phyloP scores from a whole-genome alignment of 1,284 basidiomycete species.

The Hymenochaete sp. region DNA sequence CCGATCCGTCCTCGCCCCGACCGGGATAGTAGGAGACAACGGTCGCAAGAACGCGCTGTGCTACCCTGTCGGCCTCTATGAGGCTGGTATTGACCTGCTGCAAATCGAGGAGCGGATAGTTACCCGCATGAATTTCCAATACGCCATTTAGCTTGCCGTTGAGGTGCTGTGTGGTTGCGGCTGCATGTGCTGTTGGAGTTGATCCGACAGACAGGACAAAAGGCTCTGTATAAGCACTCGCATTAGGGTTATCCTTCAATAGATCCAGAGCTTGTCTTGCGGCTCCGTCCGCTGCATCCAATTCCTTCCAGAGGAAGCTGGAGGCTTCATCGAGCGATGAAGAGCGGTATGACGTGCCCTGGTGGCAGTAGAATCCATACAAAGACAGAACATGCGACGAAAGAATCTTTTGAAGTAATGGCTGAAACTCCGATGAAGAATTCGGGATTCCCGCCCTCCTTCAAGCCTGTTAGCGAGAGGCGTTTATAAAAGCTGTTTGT shows the following conservation, averaged over 20 bases:
- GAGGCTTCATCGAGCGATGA: constrained; percentile 55
- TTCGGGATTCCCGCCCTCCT: constrained; percentile 77
- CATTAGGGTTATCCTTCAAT: constrained; percentile 30
- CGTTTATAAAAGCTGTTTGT: constrained; percentile 4
- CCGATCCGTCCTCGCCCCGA: constrained; percentile 47
- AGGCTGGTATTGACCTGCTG: constrained; percentile 75
- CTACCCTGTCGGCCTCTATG: constrained; percentile 46
- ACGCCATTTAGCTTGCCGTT: constrained; percentile 45
- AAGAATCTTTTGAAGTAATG: constrained; percentile 45
- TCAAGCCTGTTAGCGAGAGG: constrained; percentile 5
- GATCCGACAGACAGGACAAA: constrained; percentile 77
- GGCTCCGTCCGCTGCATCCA: constrained; percentile 61
- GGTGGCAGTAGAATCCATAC: constrained; percentile 81
- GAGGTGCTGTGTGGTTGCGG: constrained; percentile 41
- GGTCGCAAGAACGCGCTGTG: constrained; percentile 62
- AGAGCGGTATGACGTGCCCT: constrained; percentile 70
- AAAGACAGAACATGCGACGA: constrained; percentile 49
- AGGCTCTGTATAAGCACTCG: constrained; percentile 30
- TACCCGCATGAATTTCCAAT: constrained; percentile 74
- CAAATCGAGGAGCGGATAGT: constrained; percentile 79
- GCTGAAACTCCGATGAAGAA: constrained; percentile 43
- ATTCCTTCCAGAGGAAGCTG: constrained; percentile 60
- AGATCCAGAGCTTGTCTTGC: constrained; percentile 49
- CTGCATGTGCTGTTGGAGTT: constrained; percentile 80
- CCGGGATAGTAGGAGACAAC: constrained; percentile 73